Evolutionary conservation across 192 early-diverging fungal species (phyloP).

Genomic region (Linnemannia hyalina): DNA sequence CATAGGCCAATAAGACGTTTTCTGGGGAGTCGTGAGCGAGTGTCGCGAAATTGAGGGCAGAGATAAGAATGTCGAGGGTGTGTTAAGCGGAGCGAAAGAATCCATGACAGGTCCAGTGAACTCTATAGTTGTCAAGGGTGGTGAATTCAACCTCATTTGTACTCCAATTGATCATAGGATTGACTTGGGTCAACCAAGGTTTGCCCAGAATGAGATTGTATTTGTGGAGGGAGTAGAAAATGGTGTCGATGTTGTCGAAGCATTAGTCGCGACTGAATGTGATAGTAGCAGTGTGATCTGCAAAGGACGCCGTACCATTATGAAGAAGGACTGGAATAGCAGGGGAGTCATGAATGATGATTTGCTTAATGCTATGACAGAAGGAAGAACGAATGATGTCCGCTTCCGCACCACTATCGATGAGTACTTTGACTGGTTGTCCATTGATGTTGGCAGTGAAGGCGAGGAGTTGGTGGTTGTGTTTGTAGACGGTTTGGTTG

Average conservation of each 20-base stretch:
- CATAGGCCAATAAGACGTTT: background rate
- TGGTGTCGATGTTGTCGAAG: background rate
- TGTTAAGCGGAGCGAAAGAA: background rate
- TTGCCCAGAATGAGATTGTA: conserved; percentile 25
- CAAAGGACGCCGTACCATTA: conserved; percentile 6
- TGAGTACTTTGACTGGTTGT: background rate
- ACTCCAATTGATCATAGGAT: conserved; percentile 13
- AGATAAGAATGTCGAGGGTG: background rate
- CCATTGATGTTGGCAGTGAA: background rate
- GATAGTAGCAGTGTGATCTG: background rate
- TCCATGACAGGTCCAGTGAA: conserved; percentile 14
- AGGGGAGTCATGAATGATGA: background rate
- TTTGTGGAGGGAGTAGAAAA: background rate
- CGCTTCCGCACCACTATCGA: conserved; percentile 7
- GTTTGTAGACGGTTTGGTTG: no score
- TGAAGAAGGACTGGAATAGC: conserved; percentile 1
- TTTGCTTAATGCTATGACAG: background rate
- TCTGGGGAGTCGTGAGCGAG: background rate
- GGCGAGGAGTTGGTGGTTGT: background rate
- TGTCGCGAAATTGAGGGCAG: conserved; percentile 7
- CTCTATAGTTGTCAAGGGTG: background rate
- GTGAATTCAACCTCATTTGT: conserved; percentile 13
- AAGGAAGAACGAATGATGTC: conserved; percentile 2
- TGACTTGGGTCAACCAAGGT: conserved; percentile 15
- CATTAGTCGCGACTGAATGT: background rate